These are phyloP conservation scores for Verticillium nubilum DNA, from an alignment of 2,329 filamentous ascomycete species.

Conservation along the genomic window DNA sequence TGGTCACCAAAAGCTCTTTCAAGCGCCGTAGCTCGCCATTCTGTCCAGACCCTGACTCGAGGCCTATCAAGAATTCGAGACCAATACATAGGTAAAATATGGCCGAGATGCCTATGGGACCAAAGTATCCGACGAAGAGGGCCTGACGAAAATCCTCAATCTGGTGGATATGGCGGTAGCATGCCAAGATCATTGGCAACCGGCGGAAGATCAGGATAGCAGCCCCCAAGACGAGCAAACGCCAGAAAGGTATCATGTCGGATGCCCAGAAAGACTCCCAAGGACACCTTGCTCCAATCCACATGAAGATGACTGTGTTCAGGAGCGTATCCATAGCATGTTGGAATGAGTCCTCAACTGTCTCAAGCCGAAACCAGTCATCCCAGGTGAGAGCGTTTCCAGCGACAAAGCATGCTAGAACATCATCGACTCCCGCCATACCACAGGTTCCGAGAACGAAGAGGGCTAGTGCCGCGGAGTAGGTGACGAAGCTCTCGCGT, in stretches of 20 bases:
- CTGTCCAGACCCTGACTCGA: conserved; percentile 45
- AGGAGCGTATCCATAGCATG: conserved; percentile 93
- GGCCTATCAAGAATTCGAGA: conserved; percentile 61
- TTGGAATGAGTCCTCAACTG: conserved; percentile 85
- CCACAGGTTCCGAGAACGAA: conserved; percentile 86
- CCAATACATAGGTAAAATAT: conserved; percentile 85
- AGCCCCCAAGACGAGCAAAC: conserved; percentile 68
- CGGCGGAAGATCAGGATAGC: conserved; percentile 73
- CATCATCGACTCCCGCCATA: conserved; percentile 82
- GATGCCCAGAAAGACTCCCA: conserved; percentile 68
- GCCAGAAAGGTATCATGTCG: conserved; percentile 64
- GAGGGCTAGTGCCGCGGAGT: conserved; percentile 76
- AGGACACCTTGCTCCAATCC: conserved; percentile 81
- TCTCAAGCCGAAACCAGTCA: conserved; percentile 89
- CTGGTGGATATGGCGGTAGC: conserved; percentile 73
- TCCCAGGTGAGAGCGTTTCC: conserved; percentile 91
- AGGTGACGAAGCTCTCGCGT: conserved; percentile 81
- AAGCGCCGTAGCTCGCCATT: conserved; percentile 45
- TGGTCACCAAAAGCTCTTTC: conserved; percentile 59
- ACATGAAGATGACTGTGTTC: conserved; percentile 83
- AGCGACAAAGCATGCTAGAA: conserved; percentile 87
- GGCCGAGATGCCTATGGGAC: conserved; percentile 84
- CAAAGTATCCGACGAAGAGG: conserved; percentile 86
- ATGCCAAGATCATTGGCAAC: conserved; percentile 66
- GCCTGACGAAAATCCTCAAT: conserved; percentile 72